Evolutionary conservation across 768 basidiomycete genomes (phyloP).

Genomic region (Lepiota venenata): DNA sequence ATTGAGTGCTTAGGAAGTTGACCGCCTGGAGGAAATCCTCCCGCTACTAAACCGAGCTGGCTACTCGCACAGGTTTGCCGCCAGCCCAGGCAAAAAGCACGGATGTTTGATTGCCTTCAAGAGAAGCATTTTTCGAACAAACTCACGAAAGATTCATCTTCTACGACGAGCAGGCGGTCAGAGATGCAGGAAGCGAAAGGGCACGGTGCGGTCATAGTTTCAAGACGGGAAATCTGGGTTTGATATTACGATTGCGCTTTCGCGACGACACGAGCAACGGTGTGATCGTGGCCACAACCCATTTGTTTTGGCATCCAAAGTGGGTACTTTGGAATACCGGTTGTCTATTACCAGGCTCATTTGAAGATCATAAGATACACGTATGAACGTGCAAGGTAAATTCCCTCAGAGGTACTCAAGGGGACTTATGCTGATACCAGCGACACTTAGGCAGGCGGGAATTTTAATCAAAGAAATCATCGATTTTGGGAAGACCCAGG

Average conservation of each 20-base stretch:
- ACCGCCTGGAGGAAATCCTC: constrained; percentile 69
- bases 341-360: constrained; percentile 8
- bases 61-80: constrained; percentile 62
- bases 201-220: constrained; percentile 55
- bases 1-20: constrained; percentile 67
- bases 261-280: constrained; percentile 42
- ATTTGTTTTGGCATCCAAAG: constrained; percentile 95
- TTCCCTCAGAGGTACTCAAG: neutral
- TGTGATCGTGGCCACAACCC: constrained; percentile 81
- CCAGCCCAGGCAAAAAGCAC: constrained; percentile 76
- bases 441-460: constrained; percentile 59
- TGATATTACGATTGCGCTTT: constrained; percentile 62
- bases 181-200: constrained; percentile 29
- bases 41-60: constrained; percentile 62
- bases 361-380: constrained; percentile 45
- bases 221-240: constrained; percentile 77
- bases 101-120: constrained; percentile 84
- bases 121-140: constrained; percentile 42
- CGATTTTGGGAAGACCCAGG: constrained; percentile 45
- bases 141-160: constrained; percentile 46
- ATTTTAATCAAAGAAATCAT: constrained; percentile 67
- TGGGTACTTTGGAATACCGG: constrained; percentile 29
- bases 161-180: constrained; percentile 68
- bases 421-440: neutral
- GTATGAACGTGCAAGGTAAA: constrained; percentile 79